Percentiles rank a stretch among this genome's conserved stretches.
Conservation (phyloP, 371 early-diverging fungal genomes). For the Mortierella sp. region DNA sequence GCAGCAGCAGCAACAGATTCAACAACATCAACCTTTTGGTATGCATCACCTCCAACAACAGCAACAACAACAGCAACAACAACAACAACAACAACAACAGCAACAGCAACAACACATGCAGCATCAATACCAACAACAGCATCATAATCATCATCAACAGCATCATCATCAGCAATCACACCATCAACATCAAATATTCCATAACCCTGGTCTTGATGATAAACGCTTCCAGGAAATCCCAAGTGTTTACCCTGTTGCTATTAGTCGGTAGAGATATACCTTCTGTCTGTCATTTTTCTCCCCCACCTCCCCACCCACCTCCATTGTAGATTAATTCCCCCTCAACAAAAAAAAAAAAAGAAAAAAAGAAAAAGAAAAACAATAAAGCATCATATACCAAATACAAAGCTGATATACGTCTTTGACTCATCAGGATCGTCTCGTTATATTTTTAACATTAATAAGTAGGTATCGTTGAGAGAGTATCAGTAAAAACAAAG, state of each 20-base stretch:
- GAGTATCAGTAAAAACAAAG: neutral
- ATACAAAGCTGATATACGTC: neutral
- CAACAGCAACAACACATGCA: slow-evolving; percentile 4
- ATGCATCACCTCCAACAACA: slow-evolving; percentile 15
- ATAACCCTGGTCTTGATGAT: slow-evolving; percentile 9
- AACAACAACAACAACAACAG: slow-evolving; percentile 11
- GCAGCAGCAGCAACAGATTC: slow-evolving; percentile 50
- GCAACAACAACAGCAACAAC: slow-evolving; percentile 4
- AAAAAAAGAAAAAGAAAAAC: slow-evolving; percentile 17
- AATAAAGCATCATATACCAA: neutral
- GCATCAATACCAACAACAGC: slow-evolving; percentile 6
- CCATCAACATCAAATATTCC: slow-evolving; percentile 14
- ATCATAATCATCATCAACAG: slow-evolving; percentile 8
- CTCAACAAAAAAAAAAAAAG: slow-evolving; percentile 8
- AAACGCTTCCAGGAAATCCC: slow-evolving; percentile 43
- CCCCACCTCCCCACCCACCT: neutral
- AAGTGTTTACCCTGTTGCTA: slow-evolving; percentile 33
- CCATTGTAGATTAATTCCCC: neutral
- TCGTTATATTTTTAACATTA: neutral
- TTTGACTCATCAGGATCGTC: neutral
- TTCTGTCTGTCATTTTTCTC: neutral
- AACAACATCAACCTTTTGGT: slow-evolving; percentile 1
- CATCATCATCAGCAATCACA: slow-evolving; percentile 10
- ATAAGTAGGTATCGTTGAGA: neutral
- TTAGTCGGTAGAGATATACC: slow-evolving; percentile 18